phyloP scores from a whole-genome alignment of 2,329 filamentous ascomycete species.

The Fusarium ramigenum region DNA sequence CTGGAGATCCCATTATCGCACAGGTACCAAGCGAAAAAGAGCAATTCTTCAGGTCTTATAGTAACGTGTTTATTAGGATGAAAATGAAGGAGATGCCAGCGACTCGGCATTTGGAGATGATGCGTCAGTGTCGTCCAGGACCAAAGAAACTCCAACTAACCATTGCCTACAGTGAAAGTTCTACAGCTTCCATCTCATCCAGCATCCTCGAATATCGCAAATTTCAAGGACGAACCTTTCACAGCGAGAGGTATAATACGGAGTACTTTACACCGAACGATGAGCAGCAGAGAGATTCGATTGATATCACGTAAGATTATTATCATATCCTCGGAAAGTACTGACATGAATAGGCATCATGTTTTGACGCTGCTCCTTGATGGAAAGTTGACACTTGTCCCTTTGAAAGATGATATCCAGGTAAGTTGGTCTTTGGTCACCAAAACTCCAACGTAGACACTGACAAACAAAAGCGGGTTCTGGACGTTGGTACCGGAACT shows the following conservation, averaged over 20 bases:
- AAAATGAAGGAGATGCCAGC: background rate
- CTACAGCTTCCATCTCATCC: conserved; percentile 1
- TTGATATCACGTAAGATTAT: conserved; percentile 10
- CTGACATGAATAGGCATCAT: background rate
- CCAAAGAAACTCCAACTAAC: accelerated
- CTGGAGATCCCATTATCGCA: background rate
- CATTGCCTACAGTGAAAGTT: background rate
- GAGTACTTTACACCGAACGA: conserved; percentile 4
- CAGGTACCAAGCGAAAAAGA: background rate
- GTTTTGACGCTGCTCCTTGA: background rate
- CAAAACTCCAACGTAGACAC: no score
- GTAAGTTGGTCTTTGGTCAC: no score
- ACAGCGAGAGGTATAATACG: background rate
- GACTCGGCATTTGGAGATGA: background rate
- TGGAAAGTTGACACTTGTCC: background rate
- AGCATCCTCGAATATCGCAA: conserved; percentile 11
- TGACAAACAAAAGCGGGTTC: background rate
- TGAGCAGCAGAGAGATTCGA: conserved; percentile 9
- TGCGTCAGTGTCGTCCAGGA: accelerated
- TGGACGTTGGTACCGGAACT: background rate
- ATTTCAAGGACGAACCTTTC: conserved; percentile 4
- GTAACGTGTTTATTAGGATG: background rate
- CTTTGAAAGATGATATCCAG: background rate
- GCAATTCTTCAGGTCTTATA: accelerated
- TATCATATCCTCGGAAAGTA: accelerated